Evolutionary conservation across 331 rosid species (phyloP), one percentile per base, ranked within the genome.

Genomic region (Malus hybrid): DNA sequence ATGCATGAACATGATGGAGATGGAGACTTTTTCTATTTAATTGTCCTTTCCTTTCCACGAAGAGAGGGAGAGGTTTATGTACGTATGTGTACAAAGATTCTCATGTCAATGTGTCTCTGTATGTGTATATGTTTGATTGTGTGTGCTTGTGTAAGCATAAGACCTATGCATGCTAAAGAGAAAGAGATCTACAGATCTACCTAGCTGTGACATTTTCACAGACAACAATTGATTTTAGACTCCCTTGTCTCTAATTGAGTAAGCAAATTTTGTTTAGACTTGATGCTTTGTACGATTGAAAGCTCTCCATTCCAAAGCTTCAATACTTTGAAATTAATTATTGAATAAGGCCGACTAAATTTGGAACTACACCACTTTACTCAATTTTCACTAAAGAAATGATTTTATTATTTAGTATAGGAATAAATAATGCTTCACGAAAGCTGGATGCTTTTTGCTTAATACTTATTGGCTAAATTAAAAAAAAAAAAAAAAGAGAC

Each of bases 371-470:
- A 9, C 63, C 63, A 9, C 63, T 12, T 26, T 28, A 28, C 36
- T 58, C 63, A 58, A 58, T 6, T 62, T 28, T 62, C 33, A 57
- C 63, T 57, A 20, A 4, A 57, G 63, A 6, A 82, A 80, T 76
- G 10, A 50, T 12, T 16, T 52, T 14, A 19, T 50, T 5, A 50
- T 16, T 16, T 16, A 52, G 19, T 52, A 14, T 14, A 16, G 32
- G 63, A 22, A 58, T 58, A 20, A 74, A 81, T 77, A 72, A 22
- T 62, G 79, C 74, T 77, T 55, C 53, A 80, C 70, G 77, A 72
- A 79, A 81, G 87, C 56, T 77, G 83, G 87, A 90, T 84, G 81
- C 90, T 80, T 81, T 77, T 44, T 78, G 90, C 79, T 86, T 84
- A 79, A 74, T 70, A 76, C 63, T 55, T 55, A 1, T 55, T 42